phyloP scores from a whole-genome alignment of 352 stramenopile genomes.

The Pythium sp. region DNA sequence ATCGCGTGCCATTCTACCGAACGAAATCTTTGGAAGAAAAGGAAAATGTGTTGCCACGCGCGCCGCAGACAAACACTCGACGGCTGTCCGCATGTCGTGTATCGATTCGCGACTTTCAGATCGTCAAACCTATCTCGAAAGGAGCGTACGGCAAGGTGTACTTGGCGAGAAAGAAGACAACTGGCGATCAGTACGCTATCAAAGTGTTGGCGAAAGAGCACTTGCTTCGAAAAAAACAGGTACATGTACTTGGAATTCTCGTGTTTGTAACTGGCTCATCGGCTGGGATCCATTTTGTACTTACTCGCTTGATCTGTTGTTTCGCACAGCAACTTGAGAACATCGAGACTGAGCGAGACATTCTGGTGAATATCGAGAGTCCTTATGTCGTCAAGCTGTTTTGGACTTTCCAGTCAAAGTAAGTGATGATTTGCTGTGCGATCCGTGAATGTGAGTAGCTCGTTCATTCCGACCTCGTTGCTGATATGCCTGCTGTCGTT shows the following conservation, averaged over 20 bases:
- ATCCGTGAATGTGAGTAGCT: not conserved
- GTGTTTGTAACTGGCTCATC: not conserved
- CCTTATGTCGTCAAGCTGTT: conserved; percentile 91
- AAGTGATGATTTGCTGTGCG: conserved; percentile 18
- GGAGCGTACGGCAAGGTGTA: conserved; percentile 90
- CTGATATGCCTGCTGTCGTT: conserved; percentile 18
- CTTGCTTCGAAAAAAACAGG: conserved; percentile 87
- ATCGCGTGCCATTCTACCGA: conserved; percentile 51
- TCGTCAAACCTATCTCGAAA: conserved; percentile 89
- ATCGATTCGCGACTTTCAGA: conserved; percentile 84
- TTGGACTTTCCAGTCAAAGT: conserved; percentile 90
- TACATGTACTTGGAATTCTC: conserved; percentile 21
- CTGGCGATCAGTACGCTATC: conserved; percentile 88
- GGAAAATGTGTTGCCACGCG: conserved; percentile 23
- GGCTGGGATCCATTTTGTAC: not conserved
- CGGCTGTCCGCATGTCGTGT: conserved; percentile 39
- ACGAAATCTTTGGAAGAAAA: conserved; percentile 79
- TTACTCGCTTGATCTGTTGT: not conserved
- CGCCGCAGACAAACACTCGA: not conserved
- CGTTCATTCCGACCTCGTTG: conserved; percentile 3
- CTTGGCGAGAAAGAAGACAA: conserved; percentile 82
- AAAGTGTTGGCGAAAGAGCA: conserved; percentile 90
- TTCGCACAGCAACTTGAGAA: conserved; percentile 52
- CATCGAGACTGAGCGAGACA: conserved; percentile 88
- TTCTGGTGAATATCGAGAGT: conserved; percentile 83